These are phyloP conservation scores for Hygrocybe punicea DNA, from an alignment of 768 basidiomycete species.

Conservation along the genomic window DNA sequence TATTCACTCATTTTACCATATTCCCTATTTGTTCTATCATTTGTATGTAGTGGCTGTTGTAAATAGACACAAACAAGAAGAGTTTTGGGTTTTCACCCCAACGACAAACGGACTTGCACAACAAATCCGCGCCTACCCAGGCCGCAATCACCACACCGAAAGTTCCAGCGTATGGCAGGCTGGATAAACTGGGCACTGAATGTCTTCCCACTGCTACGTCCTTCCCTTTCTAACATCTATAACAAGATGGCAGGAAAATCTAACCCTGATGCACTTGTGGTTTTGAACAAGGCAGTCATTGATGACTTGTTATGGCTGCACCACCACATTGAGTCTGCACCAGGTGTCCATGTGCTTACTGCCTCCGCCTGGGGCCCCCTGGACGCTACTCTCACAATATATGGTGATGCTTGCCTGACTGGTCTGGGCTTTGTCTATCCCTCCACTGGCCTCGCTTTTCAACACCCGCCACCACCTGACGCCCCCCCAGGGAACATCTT, in stretches of 20 bases:
- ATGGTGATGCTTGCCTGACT: constrained; percentile 20
- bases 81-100: no score
- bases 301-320: constrained; percentile 31
- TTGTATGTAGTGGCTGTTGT: no score
- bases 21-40: no score
- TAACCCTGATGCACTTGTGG: constrained; percentile 12
- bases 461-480: constrained; percentile 3
- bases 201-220: constrained; percentile 30
- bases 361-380: constrained; percentile 13
- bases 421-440: constrained; percentile 26
- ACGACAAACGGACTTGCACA: no score
- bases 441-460: constrained; percentile 2
- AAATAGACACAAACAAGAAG: no score
- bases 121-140: no score
- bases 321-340: constrained; percentile 14
- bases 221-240: constrained; percentile 28
- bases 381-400: constrained; percentile 12
- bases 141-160: no score
- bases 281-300: constrained; percentile 21
- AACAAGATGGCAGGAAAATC: constrained; percentile 30
- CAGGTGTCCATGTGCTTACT: constrained; percentile 22
- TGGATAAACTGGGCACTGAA: constrained; percentile 42
- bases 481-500: constrained; percentile 16
- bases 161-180: constrained; percentile 34
- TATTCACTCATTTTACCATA: no score